Conservation (phyloP, 2,329 filamentous ascomycete genomes). For the Pseudogymnoascus sp. region DNA sequence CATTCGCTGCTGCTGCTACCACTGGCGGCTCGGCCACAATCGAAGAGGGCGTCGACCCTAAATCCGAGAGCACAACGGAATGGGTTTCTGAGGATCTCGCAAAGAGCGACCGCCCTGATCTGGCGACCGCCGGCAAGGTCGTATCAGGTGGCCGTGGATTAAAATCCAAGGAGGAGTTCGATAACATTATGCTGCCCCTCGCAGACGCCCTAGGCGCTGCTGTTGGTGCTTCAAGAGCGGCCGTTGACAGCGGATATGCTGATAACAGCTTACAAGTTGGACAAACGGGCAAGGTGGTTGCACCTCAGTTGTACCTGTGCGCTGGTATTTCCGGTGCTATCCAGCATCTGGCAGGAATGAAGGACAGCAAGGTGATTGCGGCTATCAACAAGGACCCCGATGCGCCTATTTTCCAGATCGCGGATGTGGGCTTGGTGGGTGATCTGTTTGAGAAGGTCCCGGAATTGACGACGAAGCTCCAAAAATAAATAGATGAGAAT, state of each 20-base stretch:
- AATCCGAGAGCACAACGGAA: conserved; percentile 63
- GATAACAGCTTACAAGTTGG: conserved; percentile 98
- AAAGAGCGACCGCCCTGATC: conserved; percentile 88
- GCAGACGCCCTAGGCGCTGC: conserved; percentile 92
- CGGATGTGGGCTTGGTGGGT: conserved; percentile 89
- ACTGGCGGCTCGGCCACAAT: conserved; percentile 68
- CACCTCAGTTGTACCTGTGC: conserved; percentile 88
- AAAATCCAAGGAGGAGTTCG: conserved; percentile 97
- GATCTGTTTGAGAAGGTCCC: conserved; percentile 95
- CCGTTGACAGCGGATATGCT: conserved; percentile 93
- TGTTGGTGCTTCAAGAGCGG: conserved; percentile 87
- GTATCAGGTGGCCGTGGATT: conserved; percentile 90
- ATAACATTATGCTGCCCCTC: conserved; percentile 82
- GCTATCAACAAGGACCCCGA: conserved; percentile 97
- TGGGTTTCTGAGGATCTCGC: conserved; percentile 93
- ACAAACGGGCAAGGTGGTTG: conserved; percentile 97
- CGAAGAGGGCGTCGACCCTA: conserved; percentile 77
- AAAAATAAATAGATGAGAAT: conserved; percentile 29
- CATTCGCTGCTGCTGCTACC: conserved; percentile 68
- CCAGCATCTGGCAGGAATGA: conserved; percentile 98
- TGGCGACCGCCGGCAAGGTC: conserved; percentile 79
- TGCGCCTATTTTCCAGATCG: conserved; percentile 96
- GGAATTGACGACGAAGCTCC: conserved; percentile 91
- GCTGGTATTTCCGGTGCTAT: conserved; percentile 96
- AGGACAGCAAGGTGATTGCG: conserved; percentile 99